Evolutionary conservation across 1,139 yeast species (phyloP).

Genomic region (Yamadazyma blattariae): DNA sequence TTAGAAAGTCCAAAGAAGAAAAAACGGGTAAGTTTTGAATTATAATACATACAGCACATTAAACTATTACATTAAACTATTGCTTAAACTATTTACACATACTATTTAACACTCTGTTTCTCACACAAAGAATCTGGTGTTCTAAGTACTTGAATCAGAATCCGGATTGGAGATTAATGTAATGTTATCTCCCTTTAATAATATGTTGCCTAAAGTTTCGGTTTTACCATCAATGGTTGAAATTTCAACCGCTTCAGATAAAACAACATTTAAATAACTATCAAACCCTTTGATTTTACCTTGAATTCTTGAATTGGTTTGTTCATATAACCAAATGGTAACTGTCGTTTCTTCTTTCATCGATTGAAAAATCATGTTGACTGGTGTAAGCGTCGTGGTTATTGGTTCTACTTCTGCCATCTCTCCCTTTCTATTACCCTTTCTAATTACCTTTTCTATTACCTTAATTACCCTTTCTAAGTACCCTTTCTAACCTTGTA

Average conservation of each 20-base stretch:
- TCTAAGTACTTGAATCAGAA: too few species aligned
- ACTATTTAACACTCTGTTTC: too few species aligned
- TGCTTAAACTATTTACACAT: too few species aligned
- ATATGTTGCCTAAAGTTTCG: constrained; percentile 49
- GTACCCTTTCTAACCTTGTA: too few species aligned
- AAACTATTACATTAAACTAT: too few species aligned
- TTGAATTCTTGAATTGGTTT: constrained; percentile 70
- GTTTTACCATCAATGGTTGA: constrained; percentile 39
- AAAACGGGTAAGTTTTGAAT: constrained; percentile 20
- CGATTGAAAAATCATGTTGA: constrained; percentile 82
- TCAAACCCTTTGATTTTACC: constrained; percentile 92
- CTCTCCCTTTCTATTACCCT: too few species aligned
- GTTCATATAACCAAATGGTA: constrained; percentile 87
- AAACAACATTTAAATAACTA: constrained; percentile 95
- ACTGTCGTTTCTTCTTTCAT: constrained; percentile 80
- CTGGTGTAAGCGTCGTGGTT: too few species aligned
- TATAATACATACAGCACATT: constrained; percentile 6
- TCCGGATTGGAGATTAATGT: constrained; percentile 39
- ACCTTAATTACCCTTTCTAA: too few species aligned
- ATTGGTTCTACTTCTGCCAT: too few species aligned
- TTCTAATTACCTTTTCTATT: too few species aligned
- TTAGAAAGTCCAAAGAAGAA: constrained; percentile 18
- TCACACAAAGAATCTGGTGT: too few species aligned
- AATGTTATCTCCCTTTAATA: constrained; percentile 92
- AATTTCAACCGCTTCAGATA: constrained; percentile 83